Conservation (phyloP, 169 alveolate genomes). For the Eimeria sp. region DNA sequence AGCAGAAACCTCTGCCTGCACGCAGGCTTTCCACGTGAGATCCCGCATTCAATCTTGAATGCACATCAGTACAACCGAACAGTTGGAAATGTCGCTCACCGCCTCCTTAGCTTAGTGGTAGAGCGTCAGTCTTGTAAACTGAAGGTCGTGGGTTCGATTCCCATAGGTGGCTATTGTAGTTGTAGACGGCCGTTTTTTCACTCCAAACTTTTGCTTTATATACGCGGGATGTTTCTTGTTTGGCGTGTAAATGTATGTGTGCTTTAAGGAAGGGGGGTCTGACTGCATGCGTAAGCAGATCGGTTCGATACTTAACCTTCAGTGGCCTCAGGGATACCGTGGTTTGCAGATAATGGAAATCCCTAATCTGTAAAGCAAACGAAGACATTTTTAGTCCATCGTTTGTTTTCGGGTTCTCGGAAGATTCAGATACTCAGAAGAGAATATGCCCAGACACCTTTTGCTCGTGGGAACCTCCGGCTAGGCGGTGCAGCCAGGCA, state of each 20-base stretch:
- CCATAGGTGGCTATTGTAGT: conserved; percentile 79
- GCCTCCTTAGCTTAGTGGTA: conserved; percentile 82
- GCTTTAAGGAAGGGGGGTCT: no score
- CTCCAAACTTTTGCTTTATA: not conserved
- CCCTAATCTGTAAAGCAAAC: not conserved
- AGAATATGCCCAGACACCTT: not conserved
- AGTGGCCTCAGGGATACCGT: not conserved
- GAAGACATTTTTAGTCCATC: not conserved
- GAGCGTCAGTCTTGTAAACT: conserved; percentile 81
- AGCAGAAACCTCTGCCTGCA: no score
- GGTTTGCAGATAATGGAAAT: not conserved
- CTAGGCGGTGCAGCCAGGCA: not conserved
- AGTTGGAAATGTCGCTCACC: not conserved
- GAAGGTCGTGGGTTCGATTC: conserved; percentile 85
- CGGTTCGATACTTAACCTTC: not conserved
- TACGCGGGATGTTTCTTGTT: not conserved
- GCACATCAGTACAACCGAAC: no score
- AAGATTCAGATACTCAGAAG: not conserved
- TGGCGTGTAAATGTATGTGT: not conserved
- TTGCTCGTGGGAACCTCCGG: not conserved
- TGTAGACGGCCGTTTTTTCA: no score
- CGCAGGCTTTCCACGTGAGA: no score
- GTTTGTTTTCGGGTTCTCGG: not conserved
- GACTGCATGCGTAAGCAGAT: not conserved
- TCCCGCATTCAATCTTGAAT: no score